Conservation (phyloP, 352 stramenopile species). For the Plasmopara muralis region DNA sequence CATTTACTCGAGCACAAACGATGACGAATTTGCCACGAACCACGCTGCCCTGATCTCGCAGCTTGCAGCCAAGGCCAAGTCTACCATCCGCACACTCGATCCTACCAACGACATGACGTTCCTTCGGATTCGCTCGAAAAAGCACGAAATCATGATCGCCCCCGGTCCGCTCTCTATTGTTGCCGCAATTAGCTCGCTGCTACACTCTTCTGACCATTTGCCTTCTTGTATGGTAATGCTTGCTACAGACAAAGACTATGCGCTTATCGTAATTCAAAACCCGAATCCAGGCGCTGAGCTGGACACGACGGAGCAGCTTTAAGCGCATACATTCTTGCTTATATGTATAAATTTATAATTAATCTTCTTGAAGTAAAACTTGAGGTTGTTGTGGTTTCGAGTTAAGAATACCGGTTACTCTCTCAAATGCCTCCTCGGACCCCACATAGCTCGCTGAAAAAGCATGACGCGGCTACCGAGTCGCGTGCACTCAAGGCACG, state of each 20-base stretch:
- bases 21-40: slow-evolving; percentile 86
- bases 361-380: no score
- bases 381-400: no score
- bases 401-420: no score
- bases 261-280: slow-evolving; percentile 92
- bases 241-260: slow-evolving; percentile 85
- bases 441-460: slow-evolving; percentile 69
- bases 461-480: slow-evolving; percentile 56
- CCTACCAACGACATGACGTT: slow-evolving; percentile 92
- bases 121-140: slow-evolving; percentile 89
- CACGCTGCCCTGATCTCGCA: slow-evolving; percentile 84
- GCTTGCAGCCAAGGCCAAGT: slow-evolving; percentile 86
- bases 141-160: slow-evolving; percentile 93
- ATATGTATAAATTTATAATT: no score
- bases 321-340: no score
- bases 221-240: no score
- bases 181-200: background rate
- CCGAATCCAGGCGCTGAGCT: slow-evolving; percentile 54
- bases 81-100: slow-evolving; percentile 87
- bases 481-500: slow-evolving; percentile 59
- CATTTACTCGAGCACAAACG: slow-evolving; percentile 88
- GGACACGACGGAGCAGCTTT: slow-evolving; percentile 13
- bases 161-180: slow-evolving; percentile 28
- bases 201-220: slow-evolving; percentile 2
- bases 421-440: slow-evolving; percentile 27